Base-by-base conservation (phyloP, 2,329 filamentous ascomycete species). In the Penicillium expansum region DNA sequence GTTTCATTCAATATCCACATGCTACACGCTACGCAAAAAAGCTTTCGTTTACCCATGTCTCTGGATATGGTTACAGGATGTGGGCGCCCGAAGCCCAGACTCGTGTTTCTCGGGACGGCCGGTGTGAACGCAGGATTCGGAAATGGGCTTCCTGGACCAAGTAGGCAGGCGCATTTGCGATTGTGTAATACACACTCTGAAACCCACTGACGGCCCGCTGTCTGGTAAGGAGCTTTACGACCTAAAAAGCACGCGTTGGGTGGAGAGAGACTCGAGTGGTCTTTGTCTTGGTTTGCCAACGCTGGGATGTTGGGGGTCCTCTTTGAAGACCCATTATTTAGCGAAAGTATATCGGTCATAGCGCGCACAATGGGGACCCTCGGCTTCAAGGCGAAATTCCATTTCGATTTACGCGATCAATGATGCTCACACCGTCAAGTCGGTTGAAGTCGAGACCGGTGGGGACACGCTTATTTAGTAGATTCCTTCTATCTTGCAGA, bases 291-390 rank as follows among this genome's bases (percentile, higher is more conserved):
- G 44, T 55, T 51, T 60, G 42, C 56, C 55, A 50, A 38, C 41
- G 43, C 30, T 42, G 61, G 54, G 52, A 61, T 52, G 52, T 52
- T 54, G 51, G 55, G 58, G 47, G 47, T 42, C 29, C 38, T 20
- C 44, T 48, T 52, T 37, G 20, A 51, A 53, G 57, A 56, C 53
- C 58, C 58, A 60, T 59, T 52, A 48, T 55, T 66, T 63, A 65
- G 63, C 63, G 62, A 66, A 62, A 63, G 57, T 61, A 56, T 59
- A 59, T 51, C 49, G 59, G 51, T 8, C 33, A 62, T 60, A 64
- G 63, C 57, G 59, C 62, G 56, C 59, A 65, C 61, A 66, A 63
- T 58, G 59, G 52, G 48, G 41, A 24, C n/a, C 29, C 29, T 44
- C 38, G 32, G 27, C 41, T 47, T 47, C 29, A 41, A 29, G 45